A percentile compares a stretch with the other conserved stretches of the same genome.
Evolutionary conservation across 1,284 basidiomycete genomes (phyloP).

Genomic region (Hemileia vastatrix): DNA sequence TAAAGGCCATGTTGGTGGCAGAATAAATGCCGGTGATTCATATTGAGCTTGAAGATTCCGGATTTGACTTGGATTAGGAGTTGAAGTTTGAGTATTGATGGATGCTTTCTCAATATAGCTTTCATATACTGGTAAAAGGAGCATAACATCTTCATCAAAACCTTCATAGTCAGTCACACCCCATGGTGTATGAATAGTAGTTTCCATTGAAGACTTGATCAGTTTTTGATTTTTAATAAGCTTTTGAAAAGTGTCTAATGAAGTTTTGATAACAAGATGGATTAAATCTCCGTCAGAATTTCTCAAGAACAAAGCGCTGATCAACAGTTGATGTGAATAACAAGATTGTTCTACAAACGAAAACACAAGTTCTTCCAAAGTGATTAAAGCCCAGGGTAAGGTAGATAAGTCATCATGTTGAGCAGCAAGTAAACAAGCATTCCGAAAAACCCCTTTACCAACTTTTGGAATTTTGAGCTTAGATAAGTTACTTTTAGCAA

Average conservation of each 20-base stretch:
- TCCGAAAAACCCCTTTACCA: too few species aligned
- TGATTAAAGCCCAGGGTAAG: slow-evolving; percentile 14
- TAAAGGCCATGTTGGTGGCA: slow-evolving; percentile 17
- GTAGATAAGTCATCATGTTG: slow-evolving; percentile 12
- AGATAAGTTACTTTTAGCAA: too few species aligned
- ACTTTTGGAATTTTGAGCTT: too few species aligned
- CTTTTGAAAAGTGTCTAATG: background rate
- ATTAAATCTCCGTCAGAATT: slow-evolving; percentile 18
- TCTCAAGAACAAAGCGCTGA: slow-evolving; percentile 5
- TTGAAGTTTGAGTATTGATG: slow-evolving; percentile 4
- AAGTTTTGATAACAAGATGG: background rate
- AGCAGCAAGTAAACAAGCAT: slow-evolving; percentile 6
- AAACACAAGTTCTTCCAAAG: too few species aligned
- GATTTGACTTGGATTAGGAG: slow-evolving; percentile 12
- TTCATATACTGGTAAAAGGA: slow-evolving; percentile 8
- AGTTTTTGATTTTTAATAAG: background rate
- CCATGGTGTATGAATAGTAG: background rate
- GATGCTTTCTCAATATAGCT: slow-evolving; percentile 13
- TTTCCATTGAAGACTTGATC: background rate
- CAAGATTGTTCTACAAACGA: background rate
- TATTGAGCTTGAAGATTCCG: slow-evolving; percentile 9
- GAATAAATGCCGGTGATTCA: slow-evolving; percentile 12
- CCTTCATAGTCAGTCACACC: background rate
- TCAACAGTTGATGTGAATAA: background rate
- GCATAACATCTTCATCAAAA: background rate